Conservation (phyloP, 805 yeast genomes). For the Sugiyamaella boreocaroliniensis region DNA sequence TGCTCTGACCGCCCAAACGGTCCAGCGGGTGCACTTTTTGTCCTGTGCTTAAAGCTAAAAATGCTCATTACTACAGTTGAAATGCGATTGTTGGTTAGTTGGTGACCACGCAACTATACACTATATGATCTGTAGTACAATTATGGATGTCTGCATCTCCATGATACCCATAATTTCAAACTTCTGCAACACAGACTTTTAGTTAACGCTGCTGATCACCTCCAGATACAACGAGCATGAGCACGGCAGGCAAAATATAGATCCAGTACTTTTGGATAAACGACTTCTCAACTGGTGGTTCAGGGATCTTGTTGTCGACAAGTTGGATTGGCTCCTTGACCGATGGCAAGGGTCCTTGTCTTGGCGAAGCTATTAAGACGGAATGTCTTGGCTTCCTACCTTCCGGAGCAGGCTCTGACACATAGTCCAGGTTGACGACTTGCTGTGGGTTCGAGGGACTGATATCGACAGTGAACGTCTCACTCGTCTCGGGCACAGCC, state of each 20-base stretch:
- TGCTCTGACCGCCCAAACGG: too few relatives aligned
- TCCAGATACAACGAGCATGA: constrained; percentile 21
- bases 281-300: constrained; percentile 19
- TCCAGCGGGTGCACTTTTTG: too few relatives aligned
- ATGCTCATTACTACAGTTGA: too few relatives aligned
- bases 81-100: too few relatives aligned
- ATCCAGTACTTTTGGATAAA: constrained; percentile 28
- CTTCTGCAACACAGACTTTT: neutral
- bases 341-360: constrained; percentile 18
- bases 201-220: constrained; percentile 1
- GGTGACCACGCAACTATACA: neutral
- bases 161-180: neutral
- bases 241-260: constrained; percentile 22
- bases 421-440: neutral
- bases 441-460: neutral
- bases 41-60: too few relatives aligned
- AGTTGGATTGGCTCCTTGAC: constrained; percentile 20
- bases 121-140: neutral
- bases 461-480: neutral
- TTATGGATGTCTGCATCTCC: neutral
- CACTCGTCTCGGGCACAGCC: neutral
- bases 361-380: neutral
- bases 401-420: neutral
- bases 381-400: neutral
- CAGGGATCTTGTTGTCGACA: constrained; percentile 24